Evolutionary conservation across 108 stramenopile genomes (phyloP).

Genomic region (Nitzschia sp.): DNA sequence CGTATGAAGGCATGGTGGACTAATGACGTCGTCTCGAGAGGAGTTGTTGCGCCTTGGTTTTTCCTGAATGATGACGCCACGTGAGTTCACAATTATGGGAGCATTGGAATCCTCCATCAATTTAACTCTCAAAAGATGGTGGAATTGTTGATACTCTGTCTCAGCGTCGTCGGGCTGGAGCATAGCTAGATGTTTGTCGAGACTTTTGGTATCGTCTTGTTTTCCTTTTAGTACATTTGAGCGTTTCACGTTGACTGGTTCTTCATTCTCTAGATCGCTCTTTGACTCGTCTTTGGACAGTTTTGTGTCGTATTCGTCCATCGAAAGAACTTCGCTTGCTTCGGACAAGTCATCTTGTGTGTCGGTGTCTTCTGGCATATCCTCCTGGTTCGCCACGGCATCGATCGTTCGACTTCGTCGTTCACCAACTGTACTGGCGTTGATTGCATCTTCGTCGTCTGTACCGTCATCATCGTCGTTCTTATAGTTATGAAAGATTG

Average conservation of each 20-base stretch:
- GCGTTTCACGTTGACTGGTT: too few species aligned
- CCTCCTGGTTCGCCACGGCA: background rate
- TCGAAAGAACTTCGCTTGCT: constrained; percentile 3
- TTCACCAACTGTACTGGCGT: background rate
- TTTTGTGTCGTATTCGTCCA: background rate
- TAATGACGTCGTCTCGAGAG: background rate
- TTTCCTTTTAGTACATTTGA: too few species aligned
- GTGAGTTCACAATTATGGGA: background rate
- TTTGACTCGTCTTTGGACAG: background rate
- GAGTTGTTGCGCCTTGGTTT: background rate
- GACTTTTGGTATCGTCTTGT: too few species aligned
- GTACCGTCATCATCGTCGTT: background rate
- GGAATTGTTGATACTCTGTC: background rate
- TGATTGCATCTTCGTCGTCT: background rate
- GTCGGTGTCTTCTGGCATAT: background rate
- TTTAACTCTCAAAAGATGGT: background rate
- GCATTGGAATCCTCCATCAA: background rate
- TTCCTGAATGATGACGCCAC: background rate
- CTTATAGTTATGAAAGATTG: background rate
- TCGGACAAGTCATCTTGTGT: background rate
- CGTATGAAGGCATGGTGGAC: background rate
- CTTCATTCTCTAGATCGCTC: too few species aligned
- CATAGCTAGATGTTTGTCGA: too few species aligned
- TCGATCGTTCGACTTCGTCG: background rate
- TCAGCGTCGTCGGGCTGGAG: background rate